Percentiles rank a stretch among this genome's conserved stretches.
phyloP scores from a whole-genome alignment of 2,329 filamentous ascomycete species.

The Botrytis sinoallii region DNA sequence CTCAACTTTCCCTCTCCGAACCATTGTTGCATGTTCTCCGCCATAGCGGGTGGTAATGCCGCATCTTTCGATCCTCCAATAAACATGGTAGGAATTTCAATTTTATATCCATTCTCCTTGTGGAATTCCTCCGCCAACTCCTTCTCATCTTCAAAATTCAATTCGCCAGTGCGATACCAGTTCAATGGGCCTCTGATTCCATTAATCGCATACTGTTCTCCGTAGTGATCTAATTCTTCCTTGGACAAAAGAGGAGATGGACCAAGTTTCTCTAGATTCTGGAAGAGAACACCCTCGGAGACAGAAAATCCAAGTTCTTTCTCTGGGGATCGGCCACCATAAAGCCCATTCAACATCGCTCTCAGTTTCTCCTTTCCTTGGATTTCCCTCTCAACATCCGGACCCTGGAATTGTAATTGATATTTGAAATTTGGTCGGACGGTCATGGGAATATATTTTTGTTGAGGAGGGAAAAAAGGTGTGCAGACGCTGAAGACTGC shows the following conservation, averaged over 20 bases:
- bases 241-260: constrained; percentile 58
- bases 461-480: constrained; percentile 60
- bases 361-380: constrained; percentile 60
- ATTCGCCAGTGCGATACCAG: constrained; percentile 76
- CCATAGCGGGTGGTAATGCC: constrained; percentile 70
- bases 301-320: constrained; percentile 58
- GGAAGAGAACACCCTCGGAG: constrained; percentile 60
- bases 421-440: constrained; percentile 71
- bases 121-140: constrained; percentile 55
- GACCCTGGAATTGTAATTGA: constrained; percentile 74
- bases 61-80: constrained; percentile 68
- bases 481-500: constrained; percentile 80
- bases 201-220: constrained; percentile 64
- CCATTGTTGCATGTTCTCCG: constrained; percentile 64
- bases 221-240: constrained; percentile 76
- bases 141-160: constrained; percentile 75
- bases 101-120: constrained; percentile 50
- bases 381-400: constrained; percentile 59
- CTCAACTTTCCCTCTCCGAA: constrained; percentile 51
- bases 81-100: constrained; percentile 68
- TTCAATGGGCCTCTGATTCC: constrained; percentile 78
- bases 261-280: constrained; percentile 56
- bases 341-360: constrained; percentile 68
- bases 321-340: constrained; percentile 59
- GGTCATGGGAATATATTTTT: constrained; percentile 51